Conservation (phyloP, 2,329 filamentous ascomycete genomes). For the Clonostachys rosea region DNA sequence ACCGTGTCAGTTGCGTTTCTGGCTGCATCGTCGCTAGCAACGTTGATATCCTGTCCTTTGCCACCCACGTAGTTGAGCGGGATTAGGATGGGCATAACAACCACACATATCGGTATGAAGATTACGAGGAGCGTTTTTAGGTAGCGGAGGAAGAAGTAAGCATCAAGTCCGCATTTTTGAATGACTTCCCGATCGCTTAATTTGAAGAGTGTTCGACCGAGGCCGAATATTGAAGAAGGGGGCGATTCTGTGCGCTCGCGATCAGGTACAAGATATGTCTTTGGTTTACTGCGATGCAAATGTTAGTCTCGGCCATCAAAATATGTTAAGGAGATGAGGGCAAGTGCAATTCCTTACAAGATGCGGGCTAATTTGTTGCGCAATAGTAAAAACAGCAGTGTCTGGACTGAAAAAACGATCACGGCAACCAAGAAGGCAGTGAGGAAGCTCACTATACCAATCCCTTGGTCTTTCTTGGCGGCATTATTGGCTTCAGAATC, state of each 20-base stretch:
- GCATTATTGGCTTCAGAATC: not conserved
- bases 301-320: not conserved
- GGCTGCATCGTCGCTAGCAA: conserved; percentile 26
- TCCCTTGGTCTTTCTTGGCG: conserved; percentile 37
- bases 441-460: conserved; percentile 44
- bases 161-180: conserved; percentile 90
- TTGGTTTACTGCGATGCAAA: conserved; percentile 57
- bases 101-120: conserved; percentile 73
- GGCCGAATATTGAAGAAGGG: conserved; percentile 47
- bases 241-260: conserved; percentile 77
- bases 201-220: conserved; percentile 58
- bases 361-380: conserved; percentile 77
- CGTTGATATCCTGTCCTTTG: conserved; percentile 48
- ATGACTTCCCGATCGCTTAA: conserved; percentile 78
- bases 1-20: conserved; percentile 14
- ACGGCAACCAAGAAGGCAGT: conserved; percentile 61
- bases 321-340: conserved; percentile 3
- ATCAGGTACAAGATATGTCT: conserved; percentile 82
- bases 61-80: conserved; percentile 79
- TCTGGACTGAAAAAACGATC: conserved; percentile 57
- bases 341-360: conserved; percentile 54
- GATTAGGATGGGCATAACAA: conserved; percentile 81
- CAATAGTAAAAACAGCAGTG: conserved; percentile 69
- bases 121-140: conserved; percentile 75
- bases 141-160: conserved; percentile 96